Conservation (phyloP, 192 early-diverging fungal species). For the Podila verticillata region DNA sequence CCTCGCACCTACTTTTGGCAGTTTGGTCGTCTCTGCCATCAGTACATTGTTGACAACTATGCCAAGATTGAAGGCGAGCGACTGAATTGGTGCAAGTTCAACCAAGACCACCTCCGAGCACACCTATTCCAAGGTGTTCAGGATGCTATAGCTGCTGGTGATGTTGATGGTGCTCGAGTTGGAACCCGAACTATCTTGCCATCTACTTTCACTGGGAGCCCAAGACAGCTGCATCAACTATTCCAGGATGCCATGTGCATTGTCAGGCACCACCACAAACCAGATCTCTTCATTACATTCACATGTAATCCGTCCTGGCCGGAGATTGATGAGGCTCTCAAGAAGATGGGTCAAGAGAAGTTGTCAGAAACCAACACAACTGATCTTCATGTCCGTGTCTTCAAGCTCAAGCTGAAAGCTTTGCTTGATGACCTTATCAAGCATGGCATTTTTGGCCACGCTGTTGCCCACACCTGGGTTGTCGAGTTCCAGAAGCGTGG, state of each 20-base stretch:
- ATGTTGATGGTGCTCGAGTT: not conserved
- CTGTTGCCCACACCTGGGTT: too few species aligned
- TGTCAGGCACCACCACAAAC: slow-evolving; percentile 1
- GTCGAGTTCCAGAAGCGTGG: too few species aligned
- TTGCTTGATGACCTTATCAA: too few species aligned
- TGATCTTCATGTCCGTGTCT: too few species aligned
- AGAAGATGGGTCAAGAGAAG: too few species aligned
- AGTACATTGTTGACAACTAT: slow-evolving; percentile 6
- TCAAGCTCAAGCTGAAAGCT: too few species aligned
- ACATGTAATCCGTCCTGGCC: too few species aligned
- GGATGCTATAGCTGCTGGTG: not conserved
- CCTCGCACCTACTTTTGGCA: not conserved
- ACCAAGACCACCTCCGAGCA: too few species aligned
- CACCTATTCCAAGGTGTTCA: not conserved
- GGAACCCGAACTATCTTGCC: slow-evolving; percentile 21
- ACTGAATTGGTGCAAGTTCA: not conserved
- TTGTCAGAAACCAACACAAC: too few species aligned
- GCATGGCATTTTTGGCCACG: too few species aligned
- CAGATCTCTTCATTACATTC: slow-evolving; percentile 20
- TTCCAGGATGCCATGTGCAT: slow-evolving; percentile 50
- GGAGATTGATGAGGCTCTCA: too few species aligned
- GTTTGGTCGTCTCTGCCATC: not conserved
- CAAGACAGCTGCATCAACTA: slow-evolving; percentile 24
- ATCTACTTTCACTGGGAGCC: slow-evolving; percentile 22
- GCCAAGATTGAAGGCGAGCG: slow-evolving; percentile 1